A percentile compares a stretch with the other conserved stretches of the same genome.
Conservation (phyloP, 2,329 filamentous ascomycete genomes). For the Fusarium brevicatenulatum region DNA sequence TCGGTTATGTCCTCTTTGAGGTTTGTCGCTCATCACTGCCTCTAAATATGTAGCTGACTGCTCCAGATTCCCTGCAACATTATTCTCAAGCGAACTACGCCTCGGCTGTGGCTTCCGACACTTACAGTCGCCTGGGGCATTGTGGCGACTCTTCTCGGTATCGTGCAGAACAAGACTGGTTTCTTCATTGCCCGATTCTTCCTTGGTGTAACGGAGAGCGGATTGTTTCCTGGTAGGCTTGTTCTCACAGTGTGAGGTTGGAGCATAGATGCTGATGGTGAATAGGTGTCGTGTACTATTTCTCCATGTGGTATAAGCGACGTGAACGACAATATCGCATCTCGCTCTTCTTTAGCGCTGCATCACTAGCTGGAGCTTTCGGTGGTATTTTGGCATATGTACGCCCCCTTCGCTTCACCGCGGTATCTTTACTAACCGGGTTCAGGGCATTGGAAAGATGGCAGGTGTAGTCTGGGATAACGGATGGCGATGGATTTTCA, state of each 20-base stretch:
- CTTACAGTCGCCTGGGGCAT: constrained; percentile 66
- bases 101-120: constrained; percentile 65
- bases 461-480: constrained; percentile 60
- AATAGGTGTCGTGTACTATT: constrained; percentile 56
- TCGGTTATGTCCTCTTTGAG: constrained; percentile 68
- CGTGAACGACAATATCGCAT: constrained; percentile 65
- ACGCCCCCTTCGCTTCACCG: neutral
- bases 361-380: constrained; percentile 65
- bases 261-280: no score
- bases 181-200: constrained; percentile 66
- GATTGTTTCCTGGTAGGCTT: constrained; percentile 57
- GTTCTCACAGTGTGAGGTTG: no score
- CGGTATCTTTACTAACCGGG: neutral
- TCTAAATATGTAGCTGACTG: neutral
- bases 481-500: constrained; percentile 70
- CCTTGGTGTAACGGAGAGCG: constrained; percentile 64
- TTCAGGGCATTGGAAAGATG: constrained; percentile 64
- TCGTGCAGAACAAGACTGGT: constrained; percentile 60
- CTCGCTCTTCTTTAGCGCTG: constrained; percentile 66
- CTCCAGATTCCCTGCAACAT: constrained; percentile 69
- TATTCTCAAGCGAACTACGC: constrained; percentile 68
- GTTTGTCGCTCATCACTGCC: constrained; percentile 36
- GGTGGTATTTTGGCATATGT: constrained; percentile 66
- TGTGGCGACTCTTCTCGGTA: constrained; percentile 61
- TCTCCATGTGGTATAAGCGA: constrained; percentile 66